Evolutionary conservation across 2,329 filamentous ascomycete genomes (phyloP).

Genomic region (Sclerotinia borealis): DNA sequence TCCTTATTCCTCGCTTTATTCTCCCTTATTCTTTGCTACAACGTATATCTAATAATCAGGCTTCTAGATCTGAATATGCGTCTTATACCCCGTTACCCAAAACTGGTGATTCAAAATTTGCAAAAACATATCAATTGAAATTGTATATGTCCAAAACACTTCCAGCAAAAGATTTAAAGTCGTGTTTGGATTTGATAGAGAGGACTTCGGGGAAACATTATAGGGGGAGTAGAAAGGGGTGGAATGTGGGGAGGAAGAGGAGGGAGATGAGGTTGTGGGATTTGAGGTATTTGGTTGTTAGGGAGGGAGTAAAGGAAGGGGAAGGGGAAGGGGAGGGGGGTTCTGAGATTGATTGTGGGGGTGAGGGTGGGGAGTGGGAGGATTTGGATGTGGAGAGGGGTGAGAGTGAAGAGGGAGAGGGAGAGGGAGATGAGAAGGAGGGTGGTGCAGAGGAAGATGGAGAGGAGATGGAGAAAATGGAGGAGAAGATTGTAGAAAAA

Average conservation of each 20-base stretch:
- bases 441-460: background rate
- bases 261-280: constrained; percentile 62
- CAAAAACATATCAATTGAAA: constrained; percentile 37
- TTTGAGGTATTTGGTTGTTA: constrained; percentile 63
- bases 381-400: background rate
- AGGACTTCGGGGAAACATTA: constrained; percentile 61
- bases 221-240: constrained; percentile 53
- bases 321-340: background rate
- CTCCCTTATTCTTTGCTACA: background rate
- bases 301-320: constrained; percentile 26
- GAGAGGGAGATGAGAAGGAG: background rate
- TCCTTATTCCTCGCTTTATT: background rate
- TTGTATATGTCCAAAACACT: constrained; percentile 40
- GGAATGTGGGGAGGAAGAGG: constrained; percentile 56
- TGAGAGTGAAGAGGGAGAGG: too few species aligned
- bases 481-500: constrained; percentile 5
- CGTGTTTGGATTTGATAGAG: constrained; percentile 53
- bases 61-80: background rate
- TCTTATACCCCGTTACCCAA: background rate
- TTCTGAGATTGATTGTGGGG: constrained; percentile 44
- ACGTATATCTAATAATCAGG: constrained; percentile 11
- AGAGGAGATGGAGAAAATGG: background rate
- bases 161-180: constrained; percentile 39
- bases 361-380: constrained; percentile 59
- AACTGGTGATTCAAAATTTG: constrained; percentile 31